Evolutionary conservation across 495 filamentous ascomycete species (phyloP).

Genomic region (Schizothecium vesticola): DNA sequence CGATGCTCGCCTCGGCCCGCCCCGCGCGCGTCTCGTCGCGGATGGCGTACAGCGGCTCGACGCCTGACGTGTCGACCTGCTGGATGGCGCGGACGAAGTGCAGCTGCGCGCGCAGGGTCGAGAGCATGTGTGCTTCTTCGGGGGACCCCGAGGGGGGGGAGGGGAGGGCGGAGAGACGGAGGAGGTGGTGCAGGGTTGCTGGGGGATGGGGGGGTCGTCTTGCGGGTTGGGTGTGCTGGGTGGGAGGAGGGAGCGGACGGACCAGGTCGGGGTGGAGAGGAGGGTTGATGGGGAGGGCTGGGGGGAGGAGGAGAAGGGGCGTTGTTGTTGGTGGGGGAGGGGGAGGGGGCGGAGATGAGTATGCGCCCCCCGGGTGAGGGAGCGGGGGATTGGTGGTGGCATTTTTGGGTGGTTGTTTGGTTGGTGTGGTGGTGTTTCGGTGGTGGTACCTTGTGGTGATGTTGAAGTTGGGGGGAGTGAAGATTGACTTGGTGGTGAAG

Average conservation of each 20-base stretch:
- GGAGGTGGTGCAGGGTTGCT: constrained; percentile 66
- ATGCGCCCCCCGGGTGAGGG: neutral
- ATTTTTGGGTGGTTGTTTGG: neutral
- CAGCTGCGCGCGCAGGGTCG: constrained; percentile 74
- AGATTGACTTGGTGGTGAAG: neutral
- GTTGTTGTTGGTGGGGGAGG: neutral
- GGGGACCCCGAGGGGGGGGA: constrained; percentile 51
- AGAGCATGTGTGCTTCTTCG: constrained; percentile 55
- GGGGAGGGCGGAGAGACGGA: constrained; percentile 85
- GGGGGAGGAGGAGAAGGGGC: constrained; percentile 5
- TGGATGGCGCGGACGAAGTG: constrained; percentile 85
- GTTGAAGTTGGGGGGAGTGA: neutral
- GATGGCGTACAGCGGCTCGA: constrained; percentile 69
- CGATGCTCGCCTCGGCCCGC: constrained; percentile 38
- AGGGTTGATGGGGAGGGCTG: constrained; percentile 30
- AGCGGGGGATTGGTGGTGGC: neutral
- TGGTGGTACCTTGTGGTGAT: neutral
- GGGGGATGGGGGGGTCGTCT: constrained; percentile 33
- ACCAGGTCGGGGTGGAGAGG: constrained; percentile 75
- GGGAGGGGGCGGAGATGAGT: neutral
- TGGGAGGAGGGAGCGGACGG: constrained; percentile 71
- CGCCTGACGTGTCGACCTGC: constrained; percentile 62
- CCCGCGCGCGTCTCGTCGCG: constrained; percentile 66
- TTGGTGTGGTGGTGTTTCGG: neutral
- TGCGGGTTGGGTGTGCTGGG: constrained; percentile 16